Base-by-base conservation (phyloP, 805 yeast genomes). In the Torulaspora microellipsoides region DNA sequence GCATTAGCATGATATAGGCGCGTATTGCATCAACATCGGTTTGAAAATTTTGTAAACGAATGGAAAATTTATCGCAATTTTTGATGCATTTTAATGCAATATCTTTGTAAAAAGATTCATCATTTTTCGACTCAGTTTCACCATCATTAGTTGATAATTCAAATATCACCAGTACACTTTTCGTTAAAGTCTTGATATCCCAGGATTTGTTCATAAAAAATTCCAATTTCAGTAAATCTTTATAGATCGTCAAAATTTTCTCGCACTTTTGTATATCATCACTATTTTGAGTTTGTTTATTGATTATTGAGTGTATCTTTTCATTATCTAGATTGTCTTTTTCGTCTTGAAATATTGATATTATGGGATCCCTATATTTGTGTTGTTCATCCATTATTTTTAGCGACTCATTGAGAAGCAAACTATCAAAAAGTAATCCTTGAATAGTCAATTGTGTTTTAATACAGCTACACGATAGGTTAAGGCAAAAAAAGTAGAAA, bases 11-110 rank as follows among this genome's bases (percentile, higher is more conserved):
- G 9, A 55, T 42, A 27, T 50, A 53, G 11, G 38, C 51, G 17
- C 55, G 45, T 5, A 57, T 48, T 11, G 35, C 30, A 12, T 46
- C 42, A 10, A 52, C 31, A 20, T 51, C 53, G 7, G 11, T 28
- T n/a, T 51, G 43, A 12, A 54, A 34, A 4, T 50, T 44, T 15
- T 53, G 55, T 30, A 57, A 36, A 1, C 53, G 55, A 15, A 39
- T 31, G 10, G 59, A 52, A 20, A 58, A 38, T 27, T 59, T 60
- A 13, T 79, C 75, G 56, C 83, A 78, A 15, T 70, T 72, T 7
- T 57, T 56, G 25, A 80, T 67, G 10, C 81, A 83, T 47, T 77
- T 73, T 46, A 71, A 66, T 1, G 85, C 77, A 33, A 81, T 65
- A 38, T 72, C 75, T 35, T 72, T 69, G 53, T 80, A 79, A 58